phyloP scores from a whole-genome alignment of 2,329 filamentous ascomycete genomes.

The Exophiala xenobiotica region DNA sequence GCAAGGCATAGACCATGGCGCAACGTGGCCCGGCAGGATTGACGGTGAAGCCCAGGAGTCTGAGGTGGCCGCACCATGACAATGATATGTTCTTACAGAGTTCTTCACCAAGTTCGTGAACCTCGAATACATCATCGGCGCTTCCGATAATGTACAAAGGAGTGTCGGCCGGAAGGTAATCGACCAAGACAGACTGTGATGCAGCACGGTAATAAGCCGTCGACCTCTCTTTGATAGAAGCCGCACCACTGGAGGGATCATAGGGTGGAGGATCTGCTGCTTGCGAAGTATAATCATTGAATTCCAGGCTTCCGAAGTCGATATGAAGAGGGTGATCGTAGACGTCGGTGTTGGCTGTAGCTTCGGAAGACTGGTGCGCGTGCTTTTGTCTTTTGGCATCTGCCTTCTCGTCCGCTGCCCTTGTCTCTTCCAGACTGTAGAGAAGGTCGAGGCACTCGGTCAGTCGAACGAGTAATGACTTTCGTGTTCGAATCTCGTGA shows the following conservation, averaged over 20 bases:
- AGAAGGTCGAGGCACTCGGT: conserved; percentile 64
- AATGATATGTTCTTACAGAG: conserved; percentile 22
- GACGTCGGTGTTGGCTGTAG: conserved; percentile 18
- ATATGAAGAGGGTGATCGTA: conserved; percentile 29
- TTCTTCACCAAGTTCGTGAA: conserved; percentile 27
- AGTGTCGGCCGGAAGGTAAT: conserved; percentile 25
- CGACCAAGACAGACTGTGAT: conserved; percentile 27
- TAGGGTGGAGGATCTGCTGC: conserved; percentile 30
- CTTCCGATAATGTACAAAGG: conserved; percentile 25
- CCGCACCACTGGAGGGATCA: conserved; percentile 24
- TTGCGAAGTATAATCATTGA: conserved; percentile 18
- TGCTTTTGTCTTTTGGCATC: conserved; percentile 23
- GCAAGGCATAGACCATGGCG: conserved; percentile 30
- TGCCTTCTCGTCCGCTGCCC: conserved; percentile 35
- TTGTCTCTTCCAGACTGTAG: conserved; percentile 61
- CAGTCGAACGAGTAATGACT: conserved; percentile 56
- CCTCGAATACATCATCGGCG: conserved; percentile 28
- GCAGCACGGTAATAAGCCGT: conserved; percentile 25
- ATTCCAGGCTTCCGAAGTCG: conserved; percentile 28
- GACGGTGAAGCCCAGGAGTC: conserved; percentile 41
- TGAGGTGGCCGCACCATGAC: conserved; percentile 35
- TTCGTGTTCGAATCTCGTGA: conserved; percentile 31
- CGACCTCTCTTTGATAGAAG: conserved; percentile 17
- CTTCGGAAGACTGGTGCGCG: conserved; percentile 16
- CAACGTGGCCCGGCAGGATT: conserved; percentile 26